Evolutionary conservation across 148 eudicot genomes (phyloP).

Genomic region (Chenopodium quinoa): DNA sequence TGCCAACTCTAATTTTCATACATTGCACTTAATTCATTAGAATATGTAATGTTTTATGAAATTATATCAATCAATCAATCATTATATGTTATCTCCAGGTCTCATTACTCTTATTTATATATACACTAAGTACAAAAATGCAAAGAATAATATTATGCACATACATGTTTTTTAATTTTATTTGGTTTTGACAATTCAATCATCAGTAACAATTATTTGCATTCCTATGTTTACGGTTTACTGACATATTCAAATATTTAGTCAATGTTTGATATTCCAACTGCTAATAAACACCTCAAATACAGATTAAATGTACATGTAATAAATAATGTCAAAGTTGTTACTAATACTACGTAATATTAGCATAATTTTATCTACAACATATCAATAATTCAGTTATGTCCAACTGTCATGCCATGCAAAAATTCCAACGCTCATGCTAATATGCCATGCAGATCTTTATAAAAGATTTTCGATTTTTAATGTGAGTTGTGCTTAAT

Average conservation of each 20-base stretch:
- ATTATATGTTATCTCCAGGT: too few species aligned
- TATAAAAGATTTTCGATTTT: background rate
- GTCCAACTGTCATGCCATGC: conserved; percentile 7
- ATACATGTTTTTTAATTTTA: background rate
- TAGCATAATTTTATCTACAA: background rate
- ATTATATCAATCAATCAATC: too few species aligned
- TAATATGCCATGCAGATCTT: background rate
- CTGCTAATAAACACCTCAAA: background rate
- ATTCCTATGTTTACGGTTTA: background rate
- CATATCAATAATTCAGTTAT: background rate
- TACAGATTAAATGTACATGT: background rate
- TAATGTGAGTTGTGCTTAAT: background rate
- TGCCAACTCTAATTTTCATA: too few species aligned
- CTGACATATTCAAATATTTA: background rate
- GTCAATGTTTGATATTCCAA: background rate
- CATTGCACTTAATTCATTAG: too few species aligned
- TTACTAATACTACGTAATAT: background rate
- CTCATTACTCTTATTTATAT: too few species aligned
- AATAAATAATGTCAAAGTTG: background rate
- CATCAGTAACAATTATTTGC: background rate
- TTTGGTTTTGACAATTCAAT: background rate
- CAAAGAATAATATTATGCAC: too few species aligned
- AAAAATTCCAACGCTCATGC: background rate
- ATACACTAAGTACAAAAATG: too few species aligned
- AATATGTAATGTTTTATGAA: too few species aligned